A percentile compares a stretch with the other conserved stretches of the same genome.
Evolutionary conservation across 2,329 filamentous ascomycete genomes (phyloP).

Genomic region (Amesomyces nigricolor): DNA sequence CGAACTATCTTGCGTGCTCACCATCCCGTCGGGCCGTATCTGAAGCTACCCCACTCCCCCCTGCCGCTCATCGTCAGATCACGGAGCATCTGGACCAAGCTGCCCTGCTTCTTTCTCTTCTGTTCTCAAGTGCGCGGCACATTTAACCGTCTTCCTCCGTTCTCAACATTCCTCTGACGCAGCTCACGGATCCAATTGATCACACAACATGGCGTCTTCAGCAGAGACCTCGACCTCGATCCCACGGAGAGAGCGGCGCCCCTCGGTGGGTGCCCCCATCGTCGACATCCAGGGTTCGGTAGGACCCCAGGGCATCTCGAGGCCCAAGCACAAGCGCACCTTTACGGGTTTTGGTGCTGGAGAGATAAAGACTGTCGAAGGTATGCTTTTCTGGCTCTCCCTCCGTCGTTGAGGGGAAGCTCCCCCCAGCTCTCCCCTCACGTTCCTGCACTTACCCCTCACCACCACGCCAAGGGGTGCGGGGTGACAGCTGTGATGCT

Average conservation of each 20-base stretch:
- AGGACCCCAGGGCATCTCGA: conserved; percentile 73
- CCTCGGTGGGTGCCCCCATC: conserved; percentile 76
- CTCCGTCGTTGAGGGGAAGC: background rate
- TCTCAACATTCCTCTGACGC: background rate
- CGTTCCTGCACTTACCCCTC: conserved; percentile 6
- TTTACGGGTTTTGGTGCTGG: conserved; percentile 84
- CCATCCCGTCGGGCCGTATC: too few relatives aligned
- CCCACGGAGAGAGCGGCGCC: conserved; percentile 66
- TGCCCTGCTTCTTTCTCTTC: background rate
- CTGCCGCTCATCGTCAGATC: background rate
- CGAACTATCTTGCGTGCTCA: too few relatives aligned
- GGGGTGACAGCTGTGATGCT: conserved; percentile 14
- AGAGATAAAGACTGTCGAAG: conserved; percentile 92
- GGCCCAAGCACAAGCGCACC: conserved; percentile 97
- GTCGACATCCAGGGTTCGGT: conserved; percentile 81
- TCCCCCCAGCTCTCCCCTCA: background rate
- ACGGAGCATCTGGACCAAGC: background rate
- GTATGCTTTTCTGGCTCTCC: conserved; percentile 40
- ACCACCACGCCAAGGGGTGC: conserved; percentile 7
- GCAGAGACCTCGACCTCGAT: conserved; percentile 27
- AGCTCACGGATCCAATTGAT: background rate
- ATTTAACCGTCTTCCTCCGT: background rate
- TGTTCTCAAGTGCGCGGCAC: background rate
- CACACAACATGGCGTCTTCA: conserved; percentile 26
- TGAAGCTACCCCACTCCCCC: background rate